These are phyloP conservation scores for Pyrenochaeta sp. DNA, from an alignment of 2,329 filamentous ascomycete genomes.

Conservation along the genomic window DNA sequence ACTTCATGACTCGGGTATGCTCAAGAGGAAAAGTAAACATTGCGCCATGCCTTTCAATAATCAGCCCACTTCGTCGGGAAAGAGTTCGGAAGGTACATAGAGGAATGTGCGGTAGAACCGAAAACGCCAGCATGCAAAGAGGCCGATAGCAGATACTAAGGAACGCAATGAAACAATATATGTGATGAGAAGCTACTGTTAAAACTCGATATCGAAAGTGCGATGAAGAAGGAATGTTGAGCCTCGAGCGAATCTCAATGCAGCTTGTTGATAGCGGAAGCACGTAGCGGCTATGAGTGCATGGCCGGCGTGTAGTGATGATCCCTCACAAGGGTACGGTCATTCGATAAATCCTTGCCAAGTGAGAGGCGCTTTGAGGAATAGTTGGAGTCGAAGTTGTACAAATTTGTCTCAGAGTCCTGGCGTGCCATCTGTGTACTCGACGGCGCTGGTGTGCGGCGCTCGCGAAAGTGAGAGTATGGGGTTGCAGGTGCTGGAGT, in stretches of 20 bases:
- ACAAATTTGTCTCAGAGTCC: slow-evolving; percentile 47
- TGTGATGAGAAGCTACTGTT: slow-evolving; percentile 15
- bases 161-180: slow-evolving; percentile 6
- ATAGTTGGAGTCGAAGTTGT: slow-evolving; percentile 50
- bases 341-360: slow-evolving; percentile 26
- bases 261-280: slow-evolving; percentile 4
- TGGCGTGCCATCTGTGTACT: slow-evolving; percentile 33
- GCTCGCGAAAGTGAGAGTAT: slow-evolving; percentile 37
- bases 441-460: slow-evolving; percentile 23
- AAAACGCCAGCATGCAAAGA: neutral
- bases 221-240: slow-evolving; percentile 13
- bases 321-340: slow-evolving; percentile 51
- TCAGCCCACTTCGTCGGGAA: too few species aligned
- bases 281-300: slow-evolving; percentile 27
- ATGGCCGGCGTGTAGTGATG: slow-evolving; percentile 45
- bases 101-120: too few species aligned
- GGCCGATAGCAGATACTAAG: neutral
- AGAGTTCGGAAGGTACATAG: too few species aligned
- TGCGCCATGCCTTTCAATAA: too few species aligned
- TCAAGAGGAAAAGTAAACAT: too few species aligned
- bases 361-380: slow-evolving; percentile 41
- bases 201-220: slow-evolving; percentile 23
- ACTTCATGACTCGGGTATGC: too few species aligned
- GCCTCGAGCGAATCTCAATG: slow-evolving; percentile 8
- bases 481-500: slow-evolving; percentile 21